These are phyloP conservation scores for Vachellia pachyceras DNA, from an alignment of 306 rosid species.

Conservation along the genomic window DNA sequence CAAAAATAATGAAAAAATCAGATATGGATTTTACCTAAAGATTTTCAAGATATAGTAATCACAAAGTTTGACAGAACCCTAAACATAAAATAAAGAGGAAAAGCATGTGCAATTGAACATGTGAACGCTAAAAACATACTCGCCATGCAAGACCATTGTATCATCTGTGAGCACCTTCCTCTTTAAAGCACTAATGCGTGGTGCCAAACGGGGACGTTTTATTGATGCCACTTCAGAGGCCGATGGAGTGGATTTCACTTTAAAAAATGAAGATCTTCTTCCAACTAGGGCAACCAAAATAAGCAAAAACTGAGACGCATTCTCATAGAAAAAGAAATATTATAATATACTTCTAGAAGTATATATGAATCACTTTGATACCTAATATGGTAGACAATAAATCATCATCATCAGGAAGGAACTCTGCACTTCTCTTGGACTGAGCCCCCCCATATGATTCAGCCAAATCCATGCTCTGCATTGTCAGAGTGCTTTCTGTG, in stretches of 20 bases:
- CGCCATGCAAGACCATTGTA: slow-evolving; percentile 97
- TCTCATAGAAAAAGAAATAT: slow-evolving; percentile 28
- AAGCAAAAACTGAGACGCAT: slow-evolving; percentile 39
- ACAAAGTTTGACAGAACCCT: background rate
- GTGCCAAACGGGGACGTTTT: slow-evolving; percentile 63
- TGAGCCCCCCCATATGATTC: slow-evolving; percentile 70
- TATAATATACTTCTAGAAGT: slow-evolving; percentile 22
- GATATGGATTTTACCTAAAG: background rate
- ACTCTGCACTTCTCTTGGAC: slow-evolving; percentile 65
- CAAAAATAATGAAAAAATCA: background rate
- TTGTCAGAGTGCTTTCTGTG: slow-evolving; percentile 79
- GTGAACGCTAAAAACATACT: slow-evolving; percentile 66
- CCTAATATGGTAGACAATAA: slow-evolving; percentile 96
- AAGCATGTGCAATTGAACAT: slow-evolving; percentile 20
- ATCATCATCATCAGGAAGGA: slow-evolving; percentile 95
- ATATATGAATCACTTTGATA: slow-evolving; percentile 39
- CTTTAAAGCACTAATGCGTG: slow-evolving; percentile 67
- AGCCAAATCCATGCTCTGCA: slow-evolving; percentile 69
- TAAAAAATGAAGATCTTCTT: slow-evolving; percentile 81
- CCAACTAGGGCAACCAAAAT: slow-evolving; percentile 67
- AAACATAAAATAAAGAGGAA: slow-evolving; percentile 16
- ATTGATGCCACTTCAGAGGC: slow-evolving; percentile 58
- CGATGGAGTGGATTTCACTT: slow-evolving; percentile 81
- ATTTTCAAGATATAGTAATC: slow-evolving; percentile 8
- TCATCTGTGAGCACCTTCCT: slow-evolving; percentile 97